Conservation (phyloP, 495 filamentous ascomycete species). For the Daldinia vernicosa region DNA sequence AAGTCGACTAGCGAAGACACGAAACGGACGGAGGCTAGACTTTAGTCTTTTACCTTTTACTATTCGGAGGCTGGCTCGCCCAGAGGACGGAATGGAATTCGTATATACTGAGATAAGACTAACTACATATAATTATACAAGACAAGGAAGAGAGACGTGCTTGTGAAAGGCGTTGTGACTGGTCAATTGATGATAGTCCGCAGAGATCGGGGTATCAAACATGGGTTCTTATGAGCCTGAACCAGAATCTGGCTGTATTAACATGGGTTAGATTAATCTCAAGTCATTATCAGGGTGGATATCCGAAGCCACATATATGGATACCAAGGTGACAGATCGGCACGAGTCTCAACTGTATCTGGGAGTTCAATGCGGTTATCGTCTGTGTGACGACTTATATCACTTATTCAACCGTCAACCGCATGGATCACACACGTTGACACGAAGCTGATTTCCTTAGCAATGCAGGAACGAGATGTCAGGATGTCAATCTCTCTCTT, state of each 20-base stretch:
- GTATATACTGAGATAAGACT: constrained; percentile 30
- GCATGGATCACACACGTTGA: constrained; percentile 28
- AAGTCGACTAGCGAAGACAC: constrained; percentile 25
- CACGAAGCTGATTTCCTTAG: constrained; percentile 22
- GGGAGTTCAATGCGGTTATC: constrained; percentile 21
- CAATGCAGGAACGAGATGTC: constrained; percentile 37
- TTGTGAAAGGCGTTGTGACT: constrained; percentile 40
- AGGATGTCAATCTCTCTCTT: background rate
- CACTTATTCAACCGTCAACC: constrained; percentile 17
- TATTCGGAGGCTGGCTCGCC: constrained; percentile 10
- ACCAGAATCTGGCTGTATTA: constrained; percentile 33
- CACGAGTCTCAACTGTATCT: constrained; percentile 18
- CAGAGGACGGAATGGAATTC: constrained; percentile 5
- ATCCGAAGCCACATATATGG: constrained; percentile 35
- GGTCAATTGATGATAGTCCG: constrained; percentile 33
- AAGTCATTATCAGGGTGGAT: constrained; percentile 41
- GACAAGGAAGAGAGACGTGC: constrained; percentile 10
- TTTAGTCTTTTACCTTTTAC: constrained; percentile 28
- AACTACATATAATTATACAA: constrained; percentile 22
- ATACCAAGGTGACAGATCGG: constrained; percentile 32
- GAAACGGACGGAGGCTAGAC: constrained; percentile 18
- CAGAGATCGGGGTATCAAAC: constrained; percentile 27
- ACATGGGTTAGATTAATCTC: constrained; percentile 40
- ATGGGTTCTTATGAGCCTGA: constrained; percentile 38
- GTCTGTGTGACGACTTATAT: constrained; percentile 35